Conservation (phyloP, 73 alveolate species). For the Breviolum minutum region DNA sequence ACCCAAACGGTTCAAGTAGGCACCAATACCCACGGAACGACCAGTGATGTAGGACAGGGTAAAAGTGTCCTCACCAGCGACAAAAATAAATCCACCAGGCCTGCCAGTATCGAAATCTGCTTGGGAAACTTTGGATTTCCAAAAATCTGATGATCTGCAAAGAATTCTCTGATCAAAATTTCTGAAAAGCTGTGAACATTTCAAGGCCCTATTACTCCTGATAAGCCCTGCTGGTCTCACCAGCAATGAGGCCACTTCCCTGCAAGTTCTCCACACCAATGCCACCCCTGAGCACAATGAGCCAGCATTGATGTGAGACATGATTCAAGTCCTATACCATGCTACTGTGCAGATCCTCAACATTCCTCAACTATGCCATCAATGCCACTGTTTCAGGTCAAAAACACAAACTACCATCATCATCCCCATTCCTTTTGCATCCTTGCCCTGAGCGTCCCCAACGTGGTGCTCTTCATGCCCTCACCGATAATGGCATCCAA, state of each 20-base stretch:
- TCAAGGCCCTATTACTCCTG: background rate
- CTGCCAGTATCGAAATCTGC: background rate
- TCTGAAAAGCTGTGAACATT: background rate
- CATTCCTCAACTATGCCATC: background rate
- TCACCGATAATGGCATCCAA: conserved; percentile 95
- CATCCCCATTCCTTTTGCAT: background rate
- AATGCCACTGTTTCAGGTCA: background rate
- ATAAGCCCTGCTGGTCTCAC: conserved; percentile 95
- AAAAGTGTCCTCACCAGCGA: background rate
- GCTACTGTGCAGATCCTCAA: background rate
- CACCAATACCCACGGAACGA: conserved; percentile 84
- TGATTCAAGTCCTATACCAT: no score
- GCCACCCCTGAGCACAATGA: conserved; percentile 68
- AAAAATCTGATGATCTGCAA: no score
- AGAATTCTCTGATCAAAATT: no score
- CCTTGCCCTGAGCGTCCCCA: background rate
- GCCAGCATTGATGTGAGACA: background rate
- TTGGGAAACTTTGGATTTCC: no score
- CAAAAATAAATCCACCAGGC: background rate
- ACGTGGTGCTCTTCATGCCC: conserved; percentile 88
- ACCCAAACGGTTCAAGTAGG: conserved; percentile 91
- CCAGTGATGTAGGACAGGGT: conserved; percentile 75
- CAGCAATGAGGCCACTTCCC: conserved; percentile 94
- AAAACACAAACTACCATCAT: background rate
- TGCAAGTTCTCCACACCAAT: conserved; percentile 92